Conservation (phyloP, 2,329 filamentous ascomycete species). For the Penicillium palitans region DNA sequence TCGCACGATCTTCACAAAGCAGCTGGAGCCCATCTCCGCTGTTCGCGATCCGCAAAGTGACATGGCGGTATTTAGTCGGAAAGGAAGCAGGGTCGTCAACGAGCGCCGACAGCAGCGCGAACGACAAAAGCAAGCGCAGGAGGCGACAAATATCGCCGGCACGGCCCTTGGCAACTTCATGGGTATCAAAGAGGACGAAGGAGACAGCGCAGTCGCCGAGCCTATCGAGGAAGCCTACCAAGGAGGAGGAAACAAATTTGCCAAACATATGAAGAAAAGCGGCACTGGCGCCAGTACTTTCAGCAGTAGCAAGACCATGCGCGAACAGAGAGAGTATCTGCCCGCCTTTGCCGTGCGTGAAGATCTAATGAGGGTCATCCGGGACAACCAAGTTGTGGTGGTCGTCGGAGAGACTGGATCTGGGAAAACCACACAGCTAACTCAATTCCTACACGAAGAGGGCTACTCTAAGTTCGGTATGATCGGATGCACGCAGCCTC, state of each 20-base stretch:
- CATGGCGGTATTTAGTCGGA: slow-evolving; percentile 96
- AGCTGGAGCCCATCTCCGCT: slow-evolving; percentile 89
- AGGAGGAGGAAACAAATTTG: slow-evolving; percentile 71
- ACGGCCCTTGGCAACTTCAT: slow-evolving; percentile 93
- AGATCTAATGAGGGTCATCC: slow-evolving; percentile 84
- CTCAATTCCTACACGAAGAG: slow-evolving; percentile 93
- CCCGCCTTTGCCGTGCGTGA: slow-evolving; percentile 96
- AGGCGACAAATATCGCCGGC: slow-evolving; percentile 89
- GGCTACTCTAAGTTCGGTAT: slow-evolving; percentile 84
- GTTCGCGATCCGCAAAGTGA: slow-evolving; percentile 94
- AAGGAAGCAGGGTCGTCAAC: slow-evolving; percentile 89
- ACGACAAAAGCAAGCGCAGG: slow-evolving; percentile 87
- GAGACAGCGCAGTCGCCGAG: slow-evolving; percentile 78
- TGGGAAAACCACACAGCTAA: slow-evolving; percentile 95
- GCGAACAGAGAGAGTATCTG: slow-evolving; percentile 88
- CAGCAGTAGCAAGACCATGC: slow-evolving; percentile 84
- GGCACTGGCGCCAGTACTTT: slow-evolving; percentile 83
- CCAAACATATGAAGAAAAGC: slow-evolving; percentile 82
- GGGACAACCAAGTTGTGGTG: slow-evolving; percentile 95
- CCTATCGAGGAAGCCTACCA: slow-evolving; percentile 70
- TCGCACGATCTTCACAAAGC: slow-evolving; percentile 94
- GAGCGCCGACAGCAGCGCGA: slow-evolving; percentile 91
- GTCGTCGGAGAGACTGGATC: slow-evolving; percentile 97
- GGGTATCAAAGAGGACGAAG: slow-evolving; percentile 88
- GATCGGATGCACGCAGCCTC: slow-evolving; percentile 94